Conservation (phyloP, 768 basidiomycete species). For the Sistotremastrum suecicum region DNA sequence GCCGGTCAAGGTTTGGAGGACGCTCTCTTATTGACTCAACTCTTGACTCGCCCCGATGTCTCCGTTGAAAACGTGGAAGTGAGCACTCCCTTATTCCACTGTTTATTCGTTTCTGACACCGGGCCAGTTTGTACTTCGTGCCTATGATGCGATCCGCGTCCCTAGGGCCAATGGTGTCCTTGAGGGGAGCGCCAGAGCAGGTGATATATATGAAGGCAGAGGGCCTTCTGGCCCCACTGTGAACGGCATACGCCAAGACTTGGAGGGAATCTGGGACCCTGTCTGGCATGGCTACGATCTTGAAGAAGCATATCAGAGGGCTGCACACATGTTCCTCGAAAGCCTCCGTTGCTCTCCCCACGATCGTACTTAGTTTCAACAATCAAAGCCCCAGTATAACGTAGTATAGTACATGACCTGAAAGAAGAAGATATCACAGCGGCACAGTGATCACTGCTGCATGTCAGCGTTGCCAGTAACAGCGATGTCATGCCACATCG, state of each 20-base stretch:
- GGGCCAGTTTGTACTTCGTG: constrained; percentile 28
- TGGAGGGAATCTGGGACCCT: constrained; percentile 29
- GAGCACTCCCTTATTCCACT: constrained; percentile 4
- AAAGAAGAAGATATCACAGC: too few species aligned
- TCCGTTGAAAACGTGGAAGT: constrained; percentile 27
- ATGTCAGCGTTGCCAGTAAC: too few species aligned
- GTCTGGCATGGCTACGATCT: constrained; percentile 35
- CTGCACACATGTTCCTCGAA: constrained; percentile 13
- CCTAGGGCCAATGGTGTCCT: constrained; percentile 38
- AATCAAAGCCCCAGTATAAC: too few species aligned
- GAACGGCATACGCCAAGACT: constrained; percentile 19
- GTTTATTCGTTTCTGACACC: background rate
- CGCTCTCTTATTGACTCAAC: constrained; percentile 28
- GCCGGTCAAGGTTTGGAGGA: constrained; percentile 51
- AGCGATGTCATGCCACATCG: too few species aligned
- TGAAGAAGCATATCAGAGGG: constrained; percentile 22
- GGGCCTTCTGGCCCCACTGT: constrained; percentile 17
- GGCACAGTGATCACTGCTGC: too few species aligned
- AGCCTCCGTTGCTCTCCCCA: background rate
- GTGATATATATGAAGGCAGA: constrained; percentile 29
- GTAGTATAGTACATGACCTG: too few species aligned
- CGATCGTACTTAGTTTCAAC: too few species aligned
- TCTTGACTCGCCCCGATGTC: constrained; percentile 31
- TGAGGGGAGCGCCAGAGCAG: constrained; percentile 24
- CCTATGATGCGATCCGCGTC: constrained; percentile 30